Base-by-base conservation (phyloP, 225 moss, liverwort and hornwort genomes). In the Sphagnum tenellum region DNA sequence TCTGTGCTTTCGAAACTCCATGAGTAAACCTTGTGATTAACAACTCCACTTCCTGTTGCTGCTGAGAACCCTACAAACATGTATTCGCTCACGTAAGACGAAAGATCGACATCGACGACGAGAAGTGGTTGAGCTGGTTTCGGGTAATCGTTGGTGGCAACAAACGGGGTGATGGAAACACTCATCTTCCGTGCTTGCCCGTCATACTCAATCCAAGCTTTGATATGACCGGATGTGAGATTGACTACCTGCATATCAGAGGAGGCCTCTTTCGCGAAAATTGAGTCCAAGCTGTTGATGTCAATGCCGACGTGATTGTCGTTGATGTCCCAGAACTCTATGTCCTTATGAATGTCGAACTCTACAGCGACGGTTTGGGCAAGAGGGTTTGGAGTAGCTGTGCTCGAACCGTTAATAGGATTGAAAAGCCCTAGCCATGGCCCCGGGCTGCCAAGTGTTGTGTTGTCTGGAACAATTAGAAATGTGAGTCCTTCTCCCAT, bases 291-390 rank as follows among this genome's bases (percentile, higher is more conserved):
- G 63, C 68, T 82, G 64, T 79, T 82, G 64, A 78, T 49, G 56
- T 82, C 78, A 46, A 82, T 57, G 0, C 82, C 82, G 11, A 82
- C 76, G 55, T 82, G 82, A 44, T 82, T 82, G 69, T 79, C 73
- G 50, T 78, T 69, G 44, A 66, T 9, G 69, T 82, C 82, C 2
- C 75, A 70, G 56, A 82, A 76, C 62, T 82, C 62, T 6, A 71
- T 11, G 64, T 82, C 78, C 9, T 76, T 78, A 64, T 76, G 73
- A 0, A 75, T 78, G 71, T 82, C 82, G 3, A 82, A 82, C 69
- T 82, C 82, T 0, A 82, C 12, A 1, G 82, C 82, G 49, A 82
- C 78, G 54, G 60, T 75, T 2, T 78, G 78, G 10, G 46, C 7
- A 46, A 45, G 5, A 0, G 7, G 5, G 5, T 56, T 45, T 0